Percentiles rank a stretch among this genome's conserved stretches.
Evolutionary conservation across 1,139 yeast species (phyloP).

Genomic region (Pichia sp.): DNA sequence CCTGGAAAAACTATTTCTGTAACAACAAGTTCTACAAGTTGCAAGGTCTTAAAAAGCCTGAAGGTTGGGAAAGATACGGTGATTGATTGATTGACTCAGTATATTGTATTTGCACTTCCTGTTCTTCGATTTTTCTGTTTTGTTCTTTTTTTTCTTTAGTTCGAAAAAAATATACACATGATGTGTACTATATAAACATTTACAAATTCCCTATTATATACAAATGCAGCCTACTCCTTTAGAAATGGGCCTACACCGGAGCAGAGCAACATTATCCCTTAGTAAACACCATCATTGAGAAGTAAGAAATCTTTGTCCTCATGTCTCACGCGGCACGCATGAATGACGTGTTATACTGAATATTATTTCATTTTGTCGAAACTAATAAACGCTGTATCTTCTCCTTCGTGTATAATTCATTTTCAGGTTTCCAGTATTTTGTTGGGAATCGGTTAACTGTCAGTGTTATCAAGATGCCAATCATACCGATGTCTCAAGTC

Average conservation of each 20-base stretch:
- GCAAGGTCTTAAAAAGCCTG: constrained; percentile 60
- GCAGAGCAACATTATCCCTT: not conserved
- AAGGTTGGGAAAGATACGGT: constrained; percentile 64
- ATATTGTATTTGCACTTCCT: not conserved
- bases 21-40: constrained; percentile 66
- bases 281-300: not conserved
- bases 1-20: constrained; percentile 86
- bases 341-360: not conserved
- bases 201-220: not conserved
- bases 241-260: too few species aligned
- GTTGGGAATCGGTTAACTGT: not conserved
- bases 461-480: not conserved
- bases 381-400: not conserved
- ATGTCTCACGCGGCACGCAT: not conserved
- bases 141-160: not conserved
- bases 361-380: not conserved
- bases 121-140: not conserved
- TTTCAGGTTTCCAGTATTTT: not conserved
- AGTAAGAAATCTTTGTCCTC: not conserved
- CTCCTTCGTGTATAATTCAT: too few species aligned
- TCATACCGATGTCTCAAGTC: constrained; percentile 2
- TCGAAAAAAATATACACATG: not conserved
- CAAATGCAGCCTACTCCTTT: not conserved
- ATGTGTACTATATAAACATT: not conserved
- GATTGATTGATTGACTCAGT: constrained; percentile 11